phyloP scores from a whole-genome alignment of 257 asterid genomes.

The Eucommia ulmoides region DNA sequence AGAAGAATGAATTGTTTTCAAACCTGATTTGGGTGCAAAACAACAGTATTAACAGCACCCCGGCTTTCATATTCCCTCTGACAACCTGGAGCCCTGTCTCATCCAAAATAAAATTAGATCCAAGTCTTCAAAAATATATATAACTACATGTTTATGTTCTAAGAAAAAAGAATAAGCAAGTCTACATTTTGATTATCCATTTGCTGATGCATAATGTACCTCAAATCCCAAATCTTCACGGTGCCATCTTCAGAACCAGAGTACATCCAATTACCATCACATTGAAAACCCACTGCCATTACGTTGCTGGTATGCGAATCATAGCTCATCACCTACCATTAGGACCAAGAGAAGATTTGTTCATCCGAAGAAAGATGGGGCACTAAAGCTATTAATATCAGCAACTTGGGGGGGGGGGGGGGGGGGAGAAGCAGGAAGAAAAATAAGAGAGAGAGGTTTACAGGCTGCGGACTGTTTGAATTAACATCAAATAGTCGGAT shows the following conservation, averaged over 20 bases:
- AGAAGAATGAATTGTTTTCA: no score
- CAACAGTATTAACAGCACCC: constrained; percentile 96
- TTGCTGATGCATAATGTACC: constrained; percentile 25
- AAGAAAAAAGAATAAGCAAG: background rate
- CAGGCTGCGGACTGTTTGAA: constrained; percentile 81
- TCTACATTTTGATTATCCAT: background rate
- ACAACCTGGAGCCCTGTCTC: constrained; percentile 87
- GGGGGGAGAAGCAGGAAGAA: background rate
- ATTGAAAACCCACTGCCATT: constrained; percentile 97
- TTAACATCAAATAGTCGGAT: constrained; percentile 87
- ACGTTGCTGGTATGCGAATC: constrained; percentile 95
- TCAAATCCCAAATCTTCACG: constrained; percentile 91
- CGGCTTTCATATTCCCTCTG: constrained; percentile 99
- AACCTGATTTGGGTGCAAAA: constrained; percentile 97
- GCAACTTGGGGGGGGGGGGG: no score
- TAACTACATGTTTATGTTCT: constrained; percentile 3
- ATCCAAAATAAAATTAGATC: constrained; percentile 12
- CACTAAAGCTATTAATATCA: no score
- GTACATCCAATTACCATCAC: constrained; percentile 99
- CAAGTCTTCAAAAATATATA: constrained; percentile 5
- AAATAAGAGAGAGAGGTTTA: constrained; percentile 16
- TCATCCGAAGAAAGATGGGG: no score
- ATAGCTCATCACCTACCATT: constrained; percentile 86
- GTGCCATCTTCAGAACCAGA: constrained; percentile 99
- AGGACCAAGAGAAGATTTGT: no score